phyloP scores from a whole-genome alignment of 225 moss, liverwort and hornwort genomes.

The Lunularia cruciata region DNA sequence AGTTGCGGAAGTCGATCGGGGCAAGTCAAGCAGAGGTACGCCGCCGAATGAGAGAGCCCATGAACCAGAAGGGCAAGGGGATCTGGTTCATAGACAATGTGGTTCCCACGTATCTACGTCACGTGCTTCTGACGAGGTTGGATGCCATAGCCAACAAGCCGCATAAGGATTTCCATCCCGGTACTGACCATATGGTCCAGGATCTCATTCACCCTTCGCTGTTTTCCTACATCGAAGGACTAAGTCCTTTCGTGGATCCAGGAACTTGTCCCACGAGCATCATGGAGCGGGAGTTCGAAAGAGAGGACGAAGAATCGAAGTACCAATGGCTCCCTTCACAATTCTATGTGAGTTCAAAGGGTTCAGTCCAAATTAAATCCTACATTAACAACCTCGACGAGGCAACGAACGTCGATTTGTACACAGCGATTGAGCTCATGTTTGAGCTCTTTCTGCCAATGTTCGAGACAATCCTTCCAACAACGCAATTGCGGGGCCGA shows the following conservation, averaged over 20 bases:
- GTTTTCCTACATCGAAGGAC: constrained; percentile 23
- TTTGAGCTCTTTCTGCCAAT: constrained; percentile 25
- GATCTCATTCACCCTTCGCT: constrained; percentile 20
- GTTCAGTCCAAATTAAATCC: constrained; percentile 18
- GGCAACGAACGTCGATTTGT: constrained; percentile 4
- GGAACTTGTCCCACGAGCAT: not conserved
- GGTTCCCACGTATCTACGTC: constrained; percentile 20
- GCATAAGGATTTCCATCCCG: constrained; percentile 27
- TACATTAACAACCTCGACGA: constrained; percentile 27
- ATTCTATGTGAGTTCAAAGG: constrained; percentile 20
- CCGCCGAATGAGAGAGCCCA: constrained; percentile 17
- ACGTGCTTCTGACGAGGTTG: constrained; percentile 7
- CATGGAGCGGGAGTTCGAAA: constrained; percentile 9
- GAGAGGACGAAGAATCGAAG: constrained; percentile 16
- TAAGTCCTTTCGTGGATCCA: constrained; percentile 13
- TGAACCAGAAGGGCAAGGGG: constrained; percentile 12
- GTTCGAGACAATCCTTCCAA: constrained; percentile 19
- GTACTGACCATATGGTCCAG: constrained; percentile 19
- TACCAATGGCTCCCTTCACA: constrained; percentile 29
- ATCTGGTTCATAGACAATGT: constrained; percentile 21
- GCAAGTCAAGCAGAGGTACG: constrained; percentile 20
- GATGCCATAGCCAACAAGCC: constrained; percentile 23
- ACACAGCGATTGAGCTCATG: constrained; percentile 19
- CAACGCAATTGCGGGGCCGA: not conserved
- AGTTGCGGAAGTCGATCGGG: constrained; percentile 17